These are phyloP conservation scores for Saccharum officinarum DNA, from an alignment of 176 grass and related monocot species.

Conservation along the genomic window DNA sequence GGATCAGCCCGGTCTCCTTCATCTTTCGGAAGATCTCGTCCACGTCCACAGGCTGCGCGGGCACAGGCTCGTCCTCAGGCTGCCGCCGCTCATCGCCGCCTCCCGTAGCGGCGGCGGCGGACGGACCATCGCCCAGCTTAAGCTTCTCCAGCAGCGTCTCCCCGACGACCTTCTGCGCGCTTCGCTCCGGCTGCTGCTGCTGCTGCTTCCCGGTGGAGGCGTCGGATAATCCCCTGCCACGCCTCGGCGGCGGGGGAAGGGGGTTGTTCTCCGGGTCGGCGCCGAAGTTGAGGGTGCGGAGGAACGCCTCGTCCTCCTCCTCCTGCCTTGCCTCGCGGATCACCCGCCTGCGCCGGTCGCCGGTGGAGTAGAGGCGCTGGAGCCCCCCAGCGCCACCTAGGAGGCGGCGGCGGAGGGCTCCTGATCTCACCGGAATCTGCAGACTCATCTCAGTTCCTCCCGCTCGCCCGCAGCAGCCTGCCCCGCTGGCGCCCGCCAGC, in stretches of 20 bases:
- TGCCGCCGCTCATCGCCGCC: slow-evolving; percentile 8
- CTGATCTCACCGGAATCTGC: slow-evolving; percentile 40
- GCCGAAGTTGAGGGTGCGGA: slow-evolving; percentile 65
- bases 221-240: slow-evolving; percentile 9
- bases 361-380: slow-evolving; percentile 32
- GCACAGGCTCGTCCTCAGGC: not conserved
- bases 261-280: slow-evolving; percentile 43
- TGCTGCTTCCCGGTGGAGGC: not conserved
- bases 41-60: slow-evolving; percentile 47
- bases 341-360: slow-evolving; percentile 39
- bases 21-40: slow-evolving; percentile 86
- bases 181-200: slow-evolving; percentile 5
- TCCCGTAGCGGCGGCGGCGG: not conserved
- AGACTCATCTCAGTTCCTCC: slow-evolving; percentile 33
- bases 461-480: too few relatives aligned
- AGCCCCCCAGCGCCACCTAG: not conserved
- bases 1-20: slow-evolving; percentile 88
- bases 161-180: slow-evolving; percentile 43
- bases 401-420: slow-evolving; percentile 24
- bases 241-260: slow-evolving; percentile 12
- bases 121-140: slow-evolving; percentile 39
- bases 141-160: slow-evolving; percentile 73
- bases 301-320: slow-evolving; percentile 68
- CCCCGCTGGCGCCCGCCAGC: too few relatives aligned
- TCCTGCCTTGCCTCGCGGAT: slow-evolving; percentile 48